phyloP scores from a whole-genome alignment of 768 basidiomycete genomes.

The Tulasnella sp. region DNA sequence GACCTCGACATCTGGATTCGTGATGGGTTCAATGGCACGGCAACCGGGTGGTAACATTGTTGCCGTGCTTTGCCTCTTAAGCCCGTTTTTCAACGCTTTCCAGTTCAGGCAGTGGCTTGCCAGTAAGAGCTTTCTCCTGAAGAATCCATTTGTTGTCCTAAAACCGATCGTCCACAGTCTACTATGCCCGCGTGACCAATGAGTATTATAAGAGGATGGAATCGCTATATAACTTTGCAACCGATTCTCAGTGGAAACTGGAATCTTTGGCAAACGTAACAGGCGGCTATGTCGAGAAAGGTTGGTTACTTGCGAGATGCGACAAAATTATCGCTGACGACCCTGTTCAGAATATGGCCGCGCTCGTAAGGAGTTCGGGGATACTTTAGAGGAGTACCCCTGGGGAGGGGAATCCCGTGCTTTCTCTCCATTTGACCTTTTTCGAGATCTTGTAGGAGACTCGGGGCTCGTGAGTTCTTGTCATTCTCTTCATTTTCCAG shows the following conservation, averaged over 20 bases:
- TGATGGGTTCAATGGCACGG: background rate
- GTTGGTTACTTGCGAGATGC: background rate
- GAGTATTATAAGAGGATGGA: background rate
- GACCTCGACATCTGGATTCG: background rate
- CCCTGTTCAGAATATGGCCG: background rate
- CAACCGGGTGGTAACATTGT: conserved; percentile 14
- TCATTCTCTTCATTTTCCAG: background rate
- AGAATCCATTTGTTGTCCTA: background rate
- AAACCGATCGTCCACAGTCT: background rate
- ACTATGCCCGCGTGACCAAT: conserved; percentile 1
- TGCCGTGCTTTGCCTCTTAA: background rate
- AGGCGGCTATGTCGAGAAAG: conserved; percentile 11
- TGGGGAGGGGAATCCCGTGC: background rate
- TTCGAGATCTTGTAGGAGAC: background rate
- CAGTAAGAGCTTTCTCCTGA: background rate
- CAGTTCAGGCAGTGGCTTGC: background rate
- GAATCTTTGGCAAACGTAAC: conserved; percentile 1
- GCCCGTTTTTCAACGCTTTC: background rate
- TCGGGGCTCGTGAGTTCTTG: conserved; percentile 7
- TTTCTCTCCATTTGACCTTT: background rate
- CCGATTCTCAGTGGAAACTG: background rate
- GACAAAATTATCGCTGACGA: background rate
- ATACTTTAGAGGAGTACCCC: background rate
- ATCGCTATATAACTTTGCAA: background rate
- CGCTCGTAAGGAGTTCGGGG: conserved; percentile 6